Conservation (phyloP, 306 rosid species). For the Medicago truncatula region MtrunA17r5.0-ANR NC_053042.1:6559501-6560000, state of each 20-base stretch:
- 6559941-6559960: not conserved
- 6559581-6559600: no score
- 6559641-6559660: not conserved
- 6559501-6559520: no score
- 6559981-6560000: not conserved
- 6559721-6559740: not conserved
- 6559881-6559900: not conserved
- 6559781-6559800: slow-evolving; percentile 32
- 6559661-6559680: not conserved
- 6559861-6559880: slow-evolving; percentile 23
- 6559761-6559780: not conserved
- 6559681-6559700: slow-evolving; percentile 16
- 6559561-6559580: no score
- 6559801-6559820: slow-evolving; percentile 25
- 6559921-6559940: slow-evolving; percentile 30
- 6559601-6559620: no score
- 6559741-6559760: not conserved
- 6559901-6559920: not conserved
- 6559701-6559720: not conserved
- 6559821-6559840: slow-evolving; percentile 13
- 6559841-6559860: slow-evolving; percentile 31
- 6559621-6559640: not conserved
- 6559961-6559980: not conserved
- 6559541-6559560: no score
- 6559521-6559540: no score